Percentiles rank a stretch among this genome's conserved stretches.
phyloP scores from a whole-genome alignment of 176 grass and related monocot species.

The Tillandsia leiboldiana region DNA sequence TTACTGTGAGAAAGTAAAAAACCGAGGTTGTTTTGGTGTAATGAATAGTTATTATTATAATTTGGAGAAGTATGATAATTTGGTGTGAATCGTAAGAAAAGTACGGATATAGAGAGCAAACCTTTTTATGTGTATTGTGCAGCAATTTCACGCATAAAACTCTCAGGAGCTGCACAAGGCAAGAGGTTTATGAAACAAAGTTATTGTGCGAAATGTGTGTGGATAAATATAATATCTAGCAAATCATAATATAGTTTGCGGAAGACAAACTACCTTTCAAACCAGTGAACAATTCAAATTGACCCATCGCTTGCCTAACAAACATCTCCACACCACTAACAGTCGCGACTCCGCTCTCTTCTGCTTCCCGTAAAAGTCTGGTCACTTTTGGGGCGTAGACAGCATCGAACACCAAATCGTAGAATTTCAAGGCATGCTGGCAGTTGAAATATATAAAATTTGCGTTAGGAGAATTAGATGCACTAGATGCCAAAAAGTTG shows the following conservation, averaged over 20 bases:
- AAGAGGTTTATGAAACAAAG: constrained; percentile 12
- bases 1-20: no score
- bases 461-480: neutral
- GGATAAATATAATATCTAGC: constrained; percentile 10
- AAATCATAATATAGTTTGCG: neutral
- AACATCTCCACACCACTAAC: constrained; percentile 99
- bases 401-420: constrained; percentile 85
- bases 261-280: constrained; percentile 44
- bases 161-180: constrained; percentile 55
- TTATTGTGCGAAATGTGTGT: constrained; percentile 1
- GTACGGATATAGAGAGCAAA: constrained; percentile 31
- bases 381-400: constrained; percentile 94
- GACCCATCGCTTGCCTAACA: constrained; percentile 84
- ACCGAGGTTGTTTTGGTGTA: no score
- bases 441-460: constrained; percentile 5
- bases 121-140: constrained; percentile 48
- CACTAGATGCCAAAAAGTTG: neutral
- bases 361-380: constrained; percentile 73
- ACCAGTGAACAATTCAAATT: constrained; percentile 88
- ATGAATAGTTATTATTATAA: no score
- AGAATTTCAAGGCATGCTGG: constrained; percentile 82
- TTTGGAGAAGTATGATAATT: no score
- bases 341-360: constrained; percentile 62
- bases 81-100: neutral
- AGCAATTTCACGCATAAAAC: constrained; percentile 74